Evolutionary conservation across 768 basidiomycete species (phyloP).

Genomic region (Infundibulicybe gibba): DNA sequence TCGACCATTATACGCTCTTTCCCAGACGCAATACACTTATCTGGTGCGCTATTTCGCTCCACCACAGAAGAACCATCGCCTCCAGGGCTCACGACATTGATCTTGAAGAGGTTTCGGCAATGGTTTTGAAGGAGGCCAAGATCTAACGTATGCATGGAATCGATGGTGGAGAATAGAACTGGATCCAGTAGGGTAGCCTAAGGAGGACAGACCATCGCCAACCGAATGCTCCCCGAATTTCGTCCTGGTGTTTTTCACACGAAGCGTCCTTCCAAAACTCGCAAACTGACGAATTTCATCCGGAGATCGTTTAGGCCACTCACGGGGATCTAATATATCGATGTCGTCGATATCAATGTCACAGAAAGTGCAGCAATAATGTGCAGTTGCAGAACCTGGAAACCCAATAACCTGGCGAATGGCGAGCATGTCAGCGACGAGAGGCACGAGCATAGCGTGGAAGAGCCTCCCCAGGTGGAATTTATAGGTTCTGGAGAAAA

Average conservation of each 20-base stretch:
- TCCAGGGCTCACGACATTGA: conserved; percentile 11
- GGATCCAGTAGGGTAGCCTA: conserved; percentile 23
- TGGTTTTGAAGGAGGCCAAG: conserved; percentile 15
- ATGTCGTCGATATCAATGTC: conserved; percentile 7
- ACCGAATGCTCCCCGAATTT: conserved; percentile 16
- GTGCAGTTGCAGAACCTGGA: not conserved
- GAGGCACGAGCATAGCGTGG: conserved; percentile 10
- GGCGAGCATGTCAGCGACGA: conserved; percentile 1
- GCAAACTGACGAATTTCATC: conserved; percentile 2
- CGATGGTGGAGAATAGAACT: conserved; percentile 12
- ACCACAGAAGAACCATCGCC: conserved; percentile 19
- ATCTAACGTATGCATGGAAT: conserved; percentile 23
- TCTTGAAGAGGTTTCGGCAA: conserved; percentile 14
- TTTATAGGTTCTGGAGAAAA: conserved; percentile 16
- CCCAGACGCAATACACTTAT: not conserved
- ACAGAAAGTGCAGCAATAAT: conserved; percentile 6
- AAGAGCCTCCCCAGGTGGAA: conserved; percentile 19
- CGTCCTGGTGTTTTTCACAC: conserved; percentile 8
- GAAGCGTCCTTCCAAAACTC: conserved; percentile 15
- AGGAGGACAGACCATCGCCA: conserved; percentile 25
- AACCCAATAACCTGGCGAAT: conserved; percentile 5
- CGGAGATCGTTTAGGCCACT: conserved; percentile 1
- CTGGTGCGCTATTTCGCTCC: not conserved
- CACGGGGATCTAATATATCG: conserved; percentile 1
- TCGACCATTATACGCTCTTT: not conserved